A percentile compares a stretch with the other conserved stretches of the same genome.
These are phyloP conservation scores for Nymphaea colorata DNA, from an alignment of 164 flowering plant species.

Conservation along the genomic window DNA sequence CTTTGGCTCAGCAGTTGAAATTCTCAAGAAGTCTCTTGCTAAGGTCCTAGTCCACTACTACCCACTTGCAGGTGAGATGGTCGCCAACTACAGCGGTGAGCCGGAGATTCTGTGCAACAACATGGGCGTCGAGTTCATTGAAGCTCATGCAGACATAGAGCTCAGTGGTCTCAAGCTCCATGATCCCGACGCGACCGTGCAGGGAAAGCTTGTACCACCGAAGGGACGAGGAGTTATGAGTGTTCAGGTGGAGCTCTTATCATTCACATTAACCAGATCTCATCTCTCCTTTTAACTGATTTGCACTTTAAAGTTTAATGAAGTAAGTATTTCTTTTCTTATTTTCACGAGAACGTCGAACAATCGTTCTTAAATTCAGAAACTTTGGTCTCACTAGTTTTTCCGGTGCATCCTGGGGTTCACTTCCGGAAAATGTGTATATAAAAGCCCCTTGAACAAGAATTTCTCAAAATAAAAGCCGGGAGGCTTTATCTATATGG, in stretches of 20 bases:
- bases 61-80: conserved; percentile 20
- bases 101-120: conserved; percentile 27
- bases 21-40: not conserved
- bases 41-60: conserved; percentile 11
- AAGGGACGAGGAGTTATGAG: conserved; percentile 24
- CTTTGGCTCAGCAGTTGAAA: conserved; percentile 3
- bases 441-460: too few relatives aligned
- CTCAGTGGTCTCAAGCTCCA: conserved; percentile 21
- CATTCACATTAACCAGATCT: too few relatives aligned
- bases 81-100: conserved; percentile 3
- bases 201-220: conserved; percentile 26
- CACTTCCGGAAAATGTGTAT: not conserved
- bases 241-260: conserved; percentile 8
- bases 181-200: conserved; percentile 26
- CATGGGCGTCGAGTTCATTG: conserved; percentile 28
- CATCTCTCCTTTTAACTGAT: not conserved
- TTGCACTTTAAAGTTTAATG: not conserved
- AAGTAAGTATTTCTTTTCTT: too few relatives aligned
- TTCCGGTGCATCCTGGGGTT: not conserved
- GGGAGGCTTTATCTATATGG: too few relatives aligned
- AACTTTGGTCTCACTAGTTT: not conserved
- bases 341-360: not conserved
- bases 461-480: too few relatives aligned
- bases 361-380: not conserved
- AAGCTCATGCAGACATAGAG: conserved; percentile 28